Conservation (phyloP, 169 alveolate species). For the Babesia microti region DNA sequence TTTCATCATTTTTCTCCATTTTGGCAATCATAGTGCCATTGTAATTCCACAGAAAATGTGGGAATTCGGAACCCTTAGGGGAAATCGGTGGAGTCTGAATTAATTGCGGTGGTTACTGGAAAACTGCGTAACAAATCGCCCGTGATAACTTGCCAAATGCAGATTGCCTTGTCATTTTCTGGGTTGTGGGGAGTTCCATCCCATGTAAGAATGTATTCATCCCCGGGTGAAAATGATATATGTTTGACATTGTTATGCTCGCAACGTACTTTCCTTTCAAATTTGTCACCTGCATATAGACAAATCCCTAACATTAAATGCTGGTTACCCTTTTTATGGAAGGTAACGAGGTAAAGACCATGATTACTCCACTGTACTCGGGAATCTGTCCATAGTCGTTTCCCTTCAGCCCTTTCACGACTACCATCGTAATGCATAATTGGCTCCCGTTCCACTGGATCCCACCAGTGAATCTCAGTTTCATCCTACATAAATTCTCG, state of each 20-base stretch:
- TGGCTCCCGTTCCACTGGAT: constrained; percentile 73
- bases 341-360: constrained; percentile 78
- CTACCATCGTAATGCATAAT: constrained; percentile 67
- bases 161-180: constrained; percentile 67
- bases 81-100: constrained; percentile 50
- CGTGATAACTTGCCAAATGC: constrained; percentile 76
- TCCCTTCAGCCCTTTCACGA: constrained; percentile 72
- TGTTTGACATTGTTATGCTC: constrained; percentile 78
- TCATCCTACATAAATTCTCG: constrained; percentile 28
- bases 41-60: constrained; percentile 73
- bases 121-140: constrained; percentile 66
- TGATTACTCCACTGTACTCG: constrained; percentile 81
- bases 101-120: constrained; percentile 24
- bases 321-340: constrained; percentile 70
- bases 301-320: constrained; percentile 48
- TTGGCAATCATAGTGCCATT: constrained; percentile 74
- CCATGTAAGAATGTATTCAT: constrained; percentile 78
- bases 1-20: constrained; percentile 39
- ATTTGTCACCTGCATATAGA: constrained; percentile 75
- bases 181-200: constrained; percentile 75
- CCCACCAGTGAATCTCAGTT: constrained; percentile 78
- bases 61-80: constrained; percentile 60
- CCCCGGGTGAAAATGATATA: constrained; percentile 74
- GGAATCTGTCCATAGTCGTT: constrained; percentile 73
- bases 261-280: constrained; percentile 67